Percentiles rank a stretch among this genome's conserved stretches.
phyloP scores from a whole-genome alignment of 345 rosid species.

The Diplotaxis tenuifolia region DNA sequence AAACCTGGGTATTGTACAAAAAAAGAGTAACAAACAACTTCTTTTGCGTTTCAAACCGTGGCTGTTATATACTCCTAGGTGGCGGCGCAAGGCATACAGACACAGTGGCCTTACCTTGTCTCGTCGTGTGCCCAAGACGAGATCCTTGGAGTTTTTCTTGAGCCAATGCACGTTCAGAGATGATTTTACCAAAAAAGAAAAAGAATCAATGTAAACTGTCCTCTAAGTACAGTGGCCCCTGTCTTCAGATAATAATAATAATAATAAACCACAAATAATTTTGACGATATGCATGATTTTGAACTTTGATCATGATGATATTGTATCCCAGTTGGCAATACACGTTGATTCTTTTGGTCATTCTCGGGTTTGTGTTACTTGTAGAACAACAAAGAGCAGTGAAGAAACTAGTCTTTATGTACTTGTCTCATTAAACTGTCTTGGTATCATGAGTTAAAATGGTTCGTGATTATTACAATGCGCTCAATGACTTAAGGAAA shows the following conservation, averaged over 20 bases:
- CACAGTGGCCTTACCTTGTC: too few species aligned
- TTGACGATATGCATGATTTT: slow-evolving; percentile 16
- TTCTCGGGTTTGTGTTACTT: neutral
- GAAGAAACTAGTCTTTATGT: neutral
- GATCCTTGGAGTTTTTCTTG: too few species aligned
- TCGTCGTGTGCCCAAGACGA: too few species aligned
- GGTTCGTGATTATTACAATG: neutral
- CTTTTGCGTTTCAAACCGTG: too few species aligned
- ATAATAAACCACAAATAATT: neutral
- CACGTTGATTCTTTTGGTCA: slow-evolving; percentile 19
- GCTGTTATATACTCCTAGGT: too few species aligned
- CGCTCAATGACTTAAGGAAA: slow-evolving; percentile 23
- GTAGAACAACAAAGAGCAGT: neutral
- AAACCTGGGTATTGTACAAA: neutral
- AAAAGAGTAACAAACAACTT: neutral
- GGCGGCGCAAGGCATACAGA: too few species aligned
- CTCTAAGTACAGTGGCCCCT: too few species aligned
- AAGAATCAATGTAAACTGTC: too few species aligned
- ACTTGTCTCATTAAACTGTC: neutral
- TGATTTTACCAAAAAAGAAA: too few species aligned
- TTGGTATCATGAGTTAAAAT: neutral
- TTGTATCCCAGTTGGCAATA: neutral
- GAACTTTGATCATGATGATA: slow-evolving; percentile 7
- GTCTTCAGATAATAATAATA: too few species aligned
- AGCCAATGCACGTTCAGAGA: too few species aligned